phyloP scores from a whole-genome alignment of 2,329 filamentous ascomycete species.

The Fusarium sp. region DNA sequence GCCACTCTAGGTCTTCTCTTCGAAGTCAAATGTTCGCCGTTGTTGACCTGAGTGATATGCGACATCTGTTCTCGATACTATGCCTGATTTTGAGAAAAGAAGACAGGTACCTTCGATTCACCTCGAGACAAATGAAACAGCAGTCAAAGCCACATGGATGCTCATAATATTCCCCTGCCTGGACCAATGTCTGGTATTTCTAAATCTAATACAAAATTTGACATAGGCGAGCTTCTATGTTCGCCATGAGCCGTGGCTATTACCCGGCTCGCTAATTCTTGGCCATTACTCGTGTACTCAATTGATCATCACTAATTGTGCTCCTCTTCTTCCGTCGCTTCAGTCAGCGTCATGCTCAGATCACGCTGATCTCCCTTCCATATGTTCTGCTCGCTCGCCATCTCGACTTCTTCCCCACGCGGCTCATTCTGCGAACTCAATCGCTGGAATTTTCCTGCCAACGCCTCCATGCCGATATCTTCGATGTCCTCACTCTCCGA shows the following conservation, averaged over 20 bases:
- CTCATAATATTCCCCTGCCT: not conserved
- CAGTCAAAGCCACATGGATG: not conserved
- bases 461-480: constrained; percentile 10
- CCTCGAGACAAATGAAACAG: not conserved
- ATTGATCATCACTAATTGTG: not conserved
- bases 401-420: not conserved
- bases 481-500: constrained; percentile 7
- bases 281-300: not conserved
- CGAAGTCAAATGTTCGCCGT: not conserved
- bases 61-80: not conserved
- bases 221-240: not conserved
- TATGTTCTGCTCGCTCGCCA: not conserved
- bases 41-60: not conserved
- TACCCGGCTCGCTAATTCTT: too few species aligned
- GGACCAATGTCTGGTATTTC: not conserved
- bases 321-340: constrained; percentile 15
- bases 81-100: too few species aligned
- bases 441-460: not conserved
- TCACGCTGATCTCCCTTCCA: constrained; percentile 22
- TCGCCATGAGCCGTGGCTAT: not conserved
- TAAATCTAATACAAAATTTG: not conserved
- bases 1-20: not conserved
- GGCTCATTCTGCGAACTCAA: not conserved
- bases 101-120: too few species aligned
- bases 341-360: constrained; percentile 12